Evolutionary conservation across 2,329 filamentous ascomycete genomes (phyloP).

Genomic region (Biscogniauxia marginata): DNA sequence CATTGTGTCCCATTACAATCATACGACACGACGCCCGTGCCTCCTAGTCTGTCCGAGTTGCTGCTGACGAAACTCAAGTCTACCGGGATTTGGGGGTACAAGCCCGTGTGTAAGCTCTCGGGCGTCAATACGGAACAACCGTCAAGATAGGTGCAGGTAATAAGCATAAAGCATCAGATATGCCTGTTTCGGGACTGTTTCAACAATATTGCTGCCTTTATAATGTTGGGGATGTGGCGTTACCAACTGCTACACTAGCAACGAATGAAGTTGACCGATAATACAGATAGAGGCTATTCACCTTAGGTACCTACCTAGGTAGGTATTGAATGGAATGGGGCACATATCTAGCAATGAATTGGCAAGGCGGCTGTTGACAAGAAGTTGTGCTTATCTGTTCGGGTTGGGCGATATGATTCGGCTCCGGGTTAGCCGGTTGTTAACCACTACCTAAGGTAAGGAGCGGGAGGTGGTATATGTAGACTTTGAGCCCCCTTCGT

Average conservation of each 20-base stretch:
- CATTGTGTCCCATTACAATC: background rate
- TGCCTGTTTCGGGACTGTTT: background rate
- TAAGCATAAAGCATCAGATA: background rate
- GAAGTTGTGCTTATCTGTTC: background rate
- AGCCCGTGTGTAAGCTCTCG: background rate
- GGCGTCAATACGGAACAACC: background rate
- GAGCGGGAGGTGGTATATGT: background rate
- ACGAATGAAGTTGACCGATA: background rate
- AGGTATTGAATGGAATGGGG: too few relatives aligned
- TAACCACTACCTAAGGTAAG: too few relatives aligned
- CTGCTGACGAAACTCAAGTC: background rate
- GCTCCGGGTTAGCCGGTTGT: background rate
- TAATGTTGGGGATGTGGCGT: background rate
- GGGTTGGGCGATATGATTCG: background rate
- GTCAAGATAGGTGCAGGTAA: background rate
- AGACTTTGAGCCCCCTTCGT: background rate
- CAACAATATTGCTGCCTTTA: background rate
- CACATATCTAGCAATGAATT: background rate
- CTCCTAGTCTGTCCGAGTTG: background rate
- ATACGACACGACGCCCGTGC: background rate
- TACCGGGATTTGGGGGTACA: background rate
- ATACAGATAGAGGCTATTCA: background rate
- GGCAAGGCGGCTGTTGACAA: background rate
- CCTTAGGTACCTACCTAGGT: background rate
- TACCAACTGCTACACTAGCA: background rate